Evolutionary conservation across 1,284 basidiomycete species (phyloP).

Genomic region (Ganoderma resinaceum): DNA sequence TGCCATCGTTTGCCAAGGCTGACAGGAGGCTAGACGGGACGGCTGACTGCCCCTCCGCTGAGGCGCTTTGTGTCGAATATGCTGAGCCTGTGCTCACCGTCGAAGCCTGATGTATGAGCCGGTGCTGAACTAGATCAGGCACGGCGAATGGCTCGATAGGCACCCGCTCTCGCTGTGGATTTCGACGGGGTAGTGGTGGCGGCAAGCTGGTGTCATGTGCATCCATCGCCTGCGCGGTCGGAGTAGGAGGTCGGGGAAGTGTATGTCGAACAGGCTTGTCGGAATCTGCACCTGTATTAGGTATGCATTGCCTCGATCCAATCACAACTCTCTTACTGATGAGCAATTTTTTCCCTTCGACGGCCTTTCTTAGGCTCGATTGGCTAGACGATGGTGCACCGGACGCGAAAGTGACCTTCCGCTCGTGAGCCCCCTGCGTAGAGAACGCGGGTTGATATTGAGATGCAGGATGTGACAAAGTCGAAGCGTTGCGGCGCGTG

Average conservation of each 20-base stretch:
- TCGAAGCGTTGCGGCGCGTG: slow-evolving; percentile 48
- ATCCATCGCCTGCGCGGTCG: slow-evolving; percentile 10
- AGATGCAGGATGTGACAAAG: slow-evolving; percentile 25
- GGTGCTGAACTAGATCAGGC: slow-evolving; percentile 23
- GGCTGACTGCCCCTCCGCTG: slow-evolving; percentile 36
- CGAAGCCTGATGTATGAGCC: slow-evolving; percentile 37
- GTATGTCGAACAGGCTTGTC: slow-evolving; percentile 19
- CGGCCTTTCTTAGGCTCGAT: slow-evolving; percentile 25
- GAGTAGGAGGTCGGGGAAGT: slow-evolving; percentile 15
- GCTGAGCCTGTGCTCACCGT: slow-evolving; percentile 40
- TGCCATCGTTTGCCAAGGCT: slow-evolving; percentile 33
- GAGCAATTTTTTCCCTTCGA: slow-evolving; percentile 4
- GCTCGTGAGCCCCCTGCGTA: slow-evolving; percentile 22
- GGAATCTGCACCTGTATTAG: slow-evolving; percentile 16
- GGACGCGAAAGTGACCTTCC: slow-evolving; percentile 40
- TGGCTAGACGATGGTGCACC: slow-evolving; percentile 22
- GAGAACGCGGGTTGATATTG: slow-evolving; percentile 32
- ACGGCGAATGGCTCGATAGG: slow-evolving; percentile 25
- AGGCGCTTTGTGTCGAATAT: slow-evolving; percentile 43
- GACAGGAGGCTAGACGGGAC: slow-evolving; percentile 38
- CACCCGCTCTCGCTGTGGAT: slow-evolving; percentile 15
- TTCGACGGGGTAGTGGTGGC: slow-evolving; percentile 24
- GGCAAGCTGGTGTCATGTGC: slow-evolving; percentile 15
- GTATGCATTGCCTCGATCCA: background rate
- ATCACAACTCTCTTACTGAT: slow-evolving; percentile 15